Base-by-base conservation (phyloP, 148 eudicot species). In the Simmondsia chinensis region DNA sequence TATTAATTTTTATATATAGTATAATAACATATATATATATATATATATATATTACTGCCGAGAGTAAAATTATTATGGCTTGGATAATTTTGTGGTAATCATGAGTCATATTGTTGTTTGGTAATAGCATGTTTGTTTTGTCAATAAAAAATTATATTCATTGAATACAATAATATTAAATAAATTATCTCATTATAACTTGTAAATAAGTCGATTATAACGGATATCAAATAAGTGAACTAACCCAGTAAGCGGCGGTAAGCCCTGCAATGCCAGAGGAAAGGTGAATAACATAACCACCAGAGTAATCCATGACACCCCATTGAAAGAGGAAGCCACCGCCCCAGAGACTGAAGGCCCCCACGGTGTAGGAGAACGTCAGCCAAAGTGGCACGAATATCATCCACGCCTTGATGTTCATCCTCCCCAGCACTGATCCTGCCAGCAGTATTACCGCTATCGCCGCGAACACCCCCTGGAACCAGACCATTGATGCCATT, bases 331-430 rank as follows among this genome's bases (percentile, higher is more conserved):
- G 52, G 32, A 80, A 75, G 7, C 85, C 85, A 4, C 91, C 91
- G 13, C 91, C 85, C 91, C 91, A 82, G 1, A 82, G 13, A 40
- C 85, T 74, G 50, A 71, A 74, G 2, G 82, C 77, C 23, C 91
- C 85, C 3, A 77, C 82, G 3, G 82, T 82, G 46, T 82, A 82
- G 0, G 76, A 74, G 16, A 77, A 82, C 2, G 79, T 74, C 15
- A 73, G 51, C 89, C 83, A 81, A 6, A 81, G 54, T 0, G 89
- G 83, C 56, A 81, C 89, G 8, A 81, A 81, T 70, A 65, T 47
- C 80, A 81, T 81, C 89, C 88, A 81, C 0, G 89, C 83, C 55
- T 60, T 66, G n/a, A 77, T 70, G 41, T 77, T 81, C 89, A 76
- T 76, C 61, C 83, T 35, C 14, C 80, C 88, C 3, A 82, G 39